phyloP scores from a whole-genome alignment of 2,329 filamentous ascomycete genomes.

The Cryphonectria nitschkei region DNA sequence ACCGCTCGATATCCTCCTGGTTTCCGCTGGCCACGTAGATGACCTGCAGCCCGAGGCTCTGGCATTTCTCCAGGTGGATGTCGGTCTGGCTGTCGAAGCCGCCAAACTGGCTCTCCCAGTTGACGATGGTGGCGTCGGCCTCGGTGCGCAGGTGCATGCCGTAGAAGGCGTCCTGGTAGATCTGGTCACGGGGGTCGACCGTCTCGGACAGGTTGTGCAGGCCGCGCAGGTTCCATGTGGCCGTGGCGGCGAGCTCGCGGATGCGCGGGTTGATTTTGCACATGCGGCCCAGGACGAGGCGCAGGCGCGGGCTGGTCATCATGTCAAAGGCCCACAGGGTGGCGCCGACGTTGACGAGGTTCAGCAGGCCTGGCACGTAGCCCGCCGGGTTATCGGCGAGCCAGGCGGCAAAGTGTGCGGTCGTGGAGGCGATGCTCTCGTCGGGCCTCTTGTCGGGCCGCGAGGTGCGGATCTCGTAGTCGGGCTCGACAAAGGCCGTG shows the following conservation, averaged over 20 bases:
- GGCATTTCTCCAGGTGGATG: slow-evolving; percentile 11
- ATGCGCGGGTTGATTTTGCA: slow-evolving; percentile 18
- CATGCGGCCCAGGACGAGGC: slow-evolving; percentile 10
- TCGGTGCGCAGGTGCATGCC: slow-evolving; percentile 22
- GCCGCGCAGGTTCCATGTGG: slow-evolving; percentile 5
- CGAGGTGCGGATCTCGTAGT: not conserved
- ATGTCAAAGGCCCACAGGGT: slow-evolving; percentile 13
- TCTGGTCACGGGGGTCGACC: slow-evolving; percentile 5
- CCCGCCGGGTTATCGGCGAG: slow-evolving; percentile 22
- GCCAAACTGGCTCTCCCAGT: slow-evolving; percentile 1
- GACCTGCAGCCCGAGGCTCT: slow-evolving; percentile 5
- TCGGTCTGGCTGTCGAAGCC: slow-evolving; percentile 9
- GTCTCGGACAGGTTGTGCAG: not conserved
- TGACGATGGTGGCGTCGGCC: slow-evolving; percentile 19
- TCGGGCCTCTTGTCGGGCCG: slow-evolving; percentile 15
- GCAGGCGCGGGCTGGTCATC: slow-evolving; percentile 5
- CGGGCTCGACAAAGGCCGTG: not conserved
- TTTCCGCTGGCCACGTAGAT: slow-evolving; percentile 19
- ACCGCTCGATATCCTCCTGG: slow-evolving; percentile 9
- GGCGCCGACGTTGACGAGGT: slow-evolving; percentile 29
- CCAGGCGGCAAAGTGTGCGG: slow-evolving; percentile 9
- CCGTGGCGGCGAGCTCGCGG: slow-evolving; percentile 15
- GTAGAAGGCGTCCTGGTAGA: slow-evolving; percentile 19
- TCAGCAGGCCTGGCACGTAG: slow-evolving; percentile 28
- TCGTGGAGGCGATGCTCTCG: not conserved